Conservation (phyloP, 2,329 filamentous ascomycete genomes). For the Didymosphaeria variabile region DNA sequence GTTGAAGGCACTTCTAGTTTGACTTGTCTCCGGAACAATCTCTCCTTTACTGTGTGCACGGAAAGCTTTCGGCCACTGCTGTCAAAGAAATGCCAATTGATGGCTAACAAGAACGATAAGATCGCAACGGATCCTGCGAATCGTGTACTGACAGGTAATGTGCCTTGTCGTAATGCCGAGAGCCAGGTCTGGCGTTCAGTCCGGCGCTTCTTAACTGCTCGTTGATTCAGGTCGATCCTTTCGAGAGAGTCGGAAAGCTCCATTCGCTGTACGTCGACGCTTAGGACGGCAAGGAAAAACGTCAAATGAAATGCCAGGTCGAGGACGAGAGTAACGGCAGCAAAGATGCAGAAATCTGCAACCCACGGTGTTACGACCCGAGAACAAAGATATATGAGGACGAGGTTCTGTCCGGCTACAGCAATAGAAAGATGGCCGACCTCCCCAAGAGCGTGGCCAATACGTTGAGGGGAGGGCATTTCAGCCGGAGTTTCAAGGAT, state of each 20-base stretch:
- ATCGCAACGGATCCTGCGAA: conserved; percentile 79
- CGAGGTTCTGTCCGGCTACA: conserved; percentile 73
- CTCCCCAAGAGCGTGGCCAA: conserved; percentile 77
- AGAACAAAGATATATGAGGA: conserved; percentile 72
- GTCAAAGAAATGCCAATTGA: conserved; percentile 82
- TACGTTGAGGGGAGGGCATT: conserved; percentile 72
- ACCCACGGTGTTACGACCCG: conserved; percentile 74
- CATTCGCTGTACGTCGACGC: conserved; percentile 78
- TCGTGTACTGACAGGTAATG: conserved; percentile 73
- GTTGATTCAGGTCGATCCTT: conserved; percentile 44
- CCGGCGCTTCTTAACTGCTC: conserved; percentile 58
- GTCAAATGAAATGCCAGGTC: conserved; percentile 82
- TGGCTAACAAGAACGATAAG: conserved; percentile 74
- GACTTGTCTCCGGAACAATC: conserved; percentile 33
- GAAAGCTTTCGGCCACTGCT: conserved; percentile 56
- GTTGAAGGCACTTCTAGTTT: conserved; percentile 22
- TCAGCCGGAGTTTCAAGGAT: conserved; percentile 76
- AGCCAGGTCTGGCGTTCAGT: conserved; percentile 63
- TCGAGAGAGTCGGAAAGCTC: conserved; percentile 78
- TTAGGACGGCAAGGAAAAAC: conserved; percentile 81
- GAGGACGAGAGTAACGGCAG: conserved; percentile 76
- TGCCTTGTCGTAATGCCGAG: conserved; percentile 70
- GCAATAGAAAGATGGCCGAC: conserved; percentile 75
- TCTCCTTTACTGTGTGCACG: conserved; percentile 29
- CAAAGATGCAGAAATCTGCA: conserved; percentile 78